Evolutionary conservation across 2,329 filamentous ascomycete genomes (phyloP).

Genomic region (Phaeosphaeria sp.): DNA sequence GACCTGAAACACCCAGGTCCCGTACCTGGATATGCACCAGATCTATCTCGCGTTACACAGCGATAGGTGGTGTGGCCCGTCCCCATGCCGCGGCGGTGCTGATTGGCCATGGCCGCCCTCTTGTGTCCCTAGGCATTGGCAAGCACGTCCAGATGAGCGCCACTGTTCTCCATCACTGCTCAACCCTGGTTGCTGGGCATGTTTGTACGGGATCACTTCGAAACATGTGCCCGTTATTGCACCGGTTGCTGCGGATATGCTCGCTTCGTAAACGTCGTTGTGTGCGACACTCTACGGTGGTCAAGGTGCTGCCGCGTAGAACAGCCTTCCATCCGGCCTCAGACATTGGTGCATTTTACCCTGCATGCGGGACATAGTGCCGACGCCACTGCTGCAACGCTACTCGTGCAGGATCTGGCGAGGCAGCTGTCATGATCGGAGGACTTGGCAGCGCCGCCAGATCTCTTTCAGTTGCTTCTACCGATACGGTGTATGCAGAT

Average conservation of each 20-base stretch:
- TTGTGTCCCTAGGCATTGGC: background rate
- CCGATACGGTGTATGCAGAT: conserved; percentile 28
- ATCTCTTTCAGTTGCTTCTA: conserved; percentile 34
- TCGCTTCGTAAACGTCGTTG: conserved; percentile 17
- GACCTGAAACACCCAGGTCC: conserved; percentile 18
- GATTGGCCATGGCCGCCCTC: conserved; percentile 18
- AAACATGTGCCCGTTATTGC: conserved; percentile 20
- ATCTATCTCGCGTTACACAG: conserved; percentile 19
- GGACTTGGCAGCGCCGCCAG: conserved; percentile 28
- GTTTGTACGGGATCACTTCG: conserved; percentile 13
- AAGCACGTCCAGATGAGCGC: conserved; percentile 19
- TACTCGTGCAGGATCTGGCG: conserved; percentile 38
- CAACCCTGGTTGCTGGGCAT: conserved; percentile 13
- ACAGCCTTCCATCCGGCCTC: conserved; percentile 17
- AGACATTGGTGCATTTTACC: conserved; percentile 23
- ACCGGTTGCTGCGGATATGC: conserved; percentile 6
- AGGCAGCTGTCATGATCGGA: conserved; percentile 36
- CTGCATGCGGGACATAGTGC: conserved; percentile 36
- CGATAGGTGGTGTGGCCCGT: conserved; percentile 6
- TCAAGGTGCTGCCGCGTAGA: conserved; percentile 15
- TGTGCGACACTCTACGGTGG: conserved; percentile 19
- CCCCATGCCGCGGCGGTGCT: conserved; percentile 5
- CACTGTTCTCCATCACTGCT: conserved; percentile 31
- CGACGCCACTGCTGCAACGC: conserved; percentile 34
- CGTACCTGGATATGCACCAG: conserved; percentile 12